Conservation (phyloP, 2,329 filamentous ascomycete species). For the Mycocentrospora acerina region DNA sequence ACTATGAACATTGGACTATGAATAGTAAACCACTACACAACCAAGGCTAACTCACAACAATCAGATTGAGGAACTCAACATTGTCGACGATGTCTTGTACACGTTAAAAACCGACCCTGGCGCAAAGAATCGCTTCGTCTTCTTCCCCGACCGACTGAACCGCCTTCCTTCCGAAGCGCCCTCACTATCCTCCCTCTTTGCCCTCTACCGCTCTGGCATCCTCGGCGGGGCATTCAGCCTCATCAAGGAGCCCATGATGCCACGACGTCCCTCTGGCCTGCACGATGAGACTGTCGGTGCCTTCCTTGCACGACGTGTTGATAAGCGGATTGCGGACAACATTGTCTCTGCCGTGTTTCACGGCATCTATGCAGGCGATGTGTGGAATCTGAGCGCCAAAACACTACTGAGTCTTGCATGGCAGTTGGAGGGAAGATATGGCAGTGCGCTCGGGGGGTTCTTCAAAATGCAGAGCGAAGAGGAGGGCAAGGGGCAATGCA, state of each 20-base stretch:
- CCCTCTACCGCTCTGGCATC: constrained; percentile 55
- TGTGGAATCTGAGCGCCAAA: constrained; percentile 74
- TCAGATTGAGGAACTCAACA: constrained; percentile 61
- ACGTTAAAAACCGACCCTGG: constrained; percentile 54
- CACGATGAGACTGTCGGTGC: constrained; percentile 71
- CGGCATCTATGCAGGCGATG: constrained; percentile 90
- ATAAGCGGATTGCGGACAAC: constrained; percentile 65
- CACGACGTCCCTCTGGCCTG: constrained; percentile 38
- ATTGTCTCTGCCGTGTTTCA: constrained; percentile 74
- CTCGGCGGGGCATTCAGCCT: constrained; percentile 51
- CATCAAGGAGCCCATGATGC: constrained; percentile 40
- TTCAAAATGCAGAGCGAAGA: constrained; percentile 19
- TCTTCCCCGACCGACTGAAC: constrained; percentile 83
- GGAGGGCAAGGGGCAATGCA: constrained; percentile 1
- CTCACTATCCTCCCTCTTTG: constrained; percentile 32
- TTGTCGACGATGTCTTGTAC: constrained; percentile 59
- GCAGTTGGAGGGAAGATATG: constrained; percentile 51
- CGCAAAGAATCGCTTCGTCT: constrained; percentile 72
- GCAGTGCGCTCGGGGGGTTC: constrained; percentile 28
- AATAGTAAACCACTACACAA: too few relatives aligned
- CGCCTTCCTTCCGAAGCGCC: constrained; percentile 29
- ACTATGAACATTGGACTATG: too few relatives aligned
- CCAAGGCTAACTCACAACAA: too few relatives aligned
- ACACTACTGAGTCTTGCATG: constrained; percentile 58
- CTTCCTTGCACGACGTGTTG: constrained; percentile 61